Base-by-base conservation (phyloP, 306 rosid species). In the Dalbergia oliveri region DNA sequence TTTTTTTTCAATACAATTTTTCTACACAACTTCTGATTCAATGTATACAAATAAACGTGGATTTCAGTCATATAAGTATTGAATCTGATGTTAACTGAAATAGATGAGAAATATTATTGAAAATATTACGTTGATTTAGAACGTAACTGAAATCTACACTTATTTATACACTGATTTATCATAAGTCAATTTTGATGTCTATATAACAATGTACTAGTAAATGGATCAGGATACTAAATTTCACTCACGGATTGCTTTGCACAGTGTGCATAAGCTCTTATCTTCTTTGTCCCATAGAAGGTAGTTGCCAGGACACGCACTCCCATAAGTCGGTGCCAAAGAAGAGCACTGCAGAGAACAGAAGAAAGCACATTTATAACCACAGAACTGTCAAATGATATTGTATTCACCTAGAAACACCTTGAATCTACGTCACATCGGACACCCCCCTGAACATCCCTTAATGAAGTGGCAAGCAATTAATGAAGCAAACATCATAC, bases 281-380 rank as follows among this genome's bases (percentile, higher is more conserved):
- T 84, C 75, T 84, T 83, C 56, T 86, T 89, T 0, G 98, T 83
- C 73, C 94, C 97, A 6, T 51, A 71, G 81, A 95, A 96, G 81
- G 57, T 82, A 16, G 97, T 84, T 11, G 92, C 72, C 4, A 93
- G 85, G 31, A 89, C 97, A 11, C 88, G 89, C 57, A 81, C 65
- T 77, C 99, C 99, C 99, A 93, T 96, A 65, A 96, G 88, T 47
- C 89, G 84, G 77, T 93, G 97, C 96, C 96, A 95, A 51, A 95
- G 88, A 74, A 95, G 98, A 75, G 99, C 98, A 70, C 99, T 95
- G 88, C 64, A 69, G 59, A 8, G 12, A 31, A 83, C 45, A 8
- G 11, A 21, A 83, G 56, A 83, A 81, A 31, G 34, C 64, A 45
- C 54, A 62, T 61, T 26, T 26, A 41, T 49, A 59, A 61, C 57